Base-by-base conservation (phyloP, 805 yeast species). In the Candida ovalis region DNA sequence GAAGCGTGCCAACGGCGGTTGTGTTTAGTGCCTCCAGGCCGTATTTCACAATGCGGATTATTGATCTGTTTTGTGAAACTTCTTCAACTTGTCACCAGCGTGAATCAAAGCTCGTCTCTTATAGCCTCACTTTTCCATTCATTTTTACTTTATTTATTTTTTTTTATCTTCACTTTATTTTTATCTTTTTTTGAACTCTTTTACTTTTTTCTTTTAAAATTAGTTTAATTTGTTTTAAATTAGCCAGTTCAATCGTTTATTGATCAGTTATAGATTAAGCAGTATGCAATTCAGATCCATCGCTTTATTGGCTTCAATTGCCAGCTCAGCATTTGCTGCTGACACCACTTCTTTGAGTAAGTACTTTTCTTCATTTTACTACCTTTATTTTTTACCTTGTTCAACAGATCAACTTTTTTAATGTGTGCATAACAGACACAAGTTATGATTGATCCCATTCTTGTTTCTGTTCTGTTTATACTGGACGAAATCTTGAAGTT, bases 231-330 rank as follows among this genome's bases (percentile, higher is more conserved):
- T 19, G 13, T 23, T 23, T 12, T 17, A 23, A 12, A 22, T 37
- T 17, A 21, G 9, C 40, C 23, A 23, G 28, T 39, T 39, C 41
- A 23, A 24, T 39, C 27, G 30, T 15, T 23, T 23, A 12, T 33
- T 33, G 18, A 17, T 18, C 10, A 39, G 21, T 6, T 39, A 35
- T 24, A 23, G 10, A 39, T 39, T n/a, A 32, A 27, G 4, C 25
- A 47, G 51, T 51, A 81, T 82, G 86, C 84, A 78, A 73, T 70
- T 78, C 71, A 80, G 74, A 69, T 69, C 77, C 53, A 60, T 76
- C 62, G 61, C 78, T 55, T 69, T 75, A 52, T 61, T 73, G 55
- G 76, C 82, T 59, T 75, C 82, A 60, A 53, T 78, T 43, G 74
- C 77, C 56, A 77, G 78, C 52, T 57, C 76, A 50, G 82, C 72